Evolutionary conservation across 768 basidiomycete genomes (phyloP).

Genomic region (Agrocybe chaxingu): DNA sequence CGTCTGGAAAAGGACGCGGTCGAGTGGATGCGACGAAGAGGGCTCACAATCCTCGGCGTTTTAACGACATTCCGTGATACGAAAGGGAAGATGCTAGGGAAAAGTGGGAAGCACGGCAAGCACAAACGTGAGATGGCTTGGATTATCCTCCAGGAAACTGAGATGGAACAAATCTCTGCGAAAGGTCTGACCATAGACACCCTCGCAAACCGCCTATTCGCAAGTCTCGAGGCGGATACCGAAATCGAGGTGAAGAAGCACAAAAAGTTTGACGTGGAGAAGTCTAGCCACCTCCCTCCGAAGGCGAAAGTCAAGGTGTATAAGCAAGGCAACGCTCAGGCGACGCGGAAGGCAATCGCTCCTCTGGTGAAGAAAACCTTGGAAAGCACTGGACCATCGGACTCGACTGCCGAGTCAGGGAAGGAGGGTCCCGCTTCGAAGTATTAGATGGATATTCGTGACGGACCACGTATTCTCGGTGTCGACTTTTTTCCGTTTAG

Average conservation of each 20-base stretch:
- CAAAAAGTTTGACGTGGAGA: constrained; percentile 37
- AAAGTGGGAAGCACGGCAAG: constrained; percentile 36
- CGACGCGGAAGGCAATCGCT: constrained; percentile 64
- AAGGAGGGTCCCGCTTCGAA: not conserved
- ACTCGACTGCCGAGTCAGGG: not conserved
- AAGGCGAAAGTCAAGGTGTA: constrained; percentile 49
- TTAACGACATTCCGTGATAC: constrained; percentile 66
- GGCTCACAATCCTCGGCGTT: constrained; percentile 69
- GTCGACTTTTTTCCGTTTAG: not conserved
- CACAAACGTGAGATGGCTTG: constrained; percentile 67
- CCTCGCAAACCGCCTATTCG: constrained; percentile 49
- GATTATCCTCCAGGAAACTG: constrained; percentile 45
- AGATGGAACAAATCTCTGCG: constrained; percentile 11
- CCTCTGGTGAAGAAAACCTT: constrained; percentile 63
- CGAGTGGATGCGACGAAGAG: constrained; percentile 65
- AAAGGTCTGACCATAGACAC: constrained; percentile 28
- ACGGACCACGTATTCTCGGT: not conserved
- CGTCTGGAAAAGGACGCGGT: constrained; percentile 34
- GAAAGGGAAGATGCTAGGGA: constrained; percentile 31
- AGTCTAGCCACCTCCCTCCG: constrained; percentile 26
- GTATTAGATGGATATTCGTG: not conserved
- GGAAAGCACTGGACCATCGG: constrained; percentile 26
- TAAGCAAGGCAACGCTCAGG: constrained; percentile 60
- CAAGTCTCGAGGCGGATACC: constrained; percentile 54
- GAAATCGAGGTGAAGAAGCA: constrained; percentile 52